These are phyloP conservation scores for Colletotrichum tamarilloi DNA, from an alignment of 2,329 filamentous ascomycete species.

Conservation along the genomic window DNA sequence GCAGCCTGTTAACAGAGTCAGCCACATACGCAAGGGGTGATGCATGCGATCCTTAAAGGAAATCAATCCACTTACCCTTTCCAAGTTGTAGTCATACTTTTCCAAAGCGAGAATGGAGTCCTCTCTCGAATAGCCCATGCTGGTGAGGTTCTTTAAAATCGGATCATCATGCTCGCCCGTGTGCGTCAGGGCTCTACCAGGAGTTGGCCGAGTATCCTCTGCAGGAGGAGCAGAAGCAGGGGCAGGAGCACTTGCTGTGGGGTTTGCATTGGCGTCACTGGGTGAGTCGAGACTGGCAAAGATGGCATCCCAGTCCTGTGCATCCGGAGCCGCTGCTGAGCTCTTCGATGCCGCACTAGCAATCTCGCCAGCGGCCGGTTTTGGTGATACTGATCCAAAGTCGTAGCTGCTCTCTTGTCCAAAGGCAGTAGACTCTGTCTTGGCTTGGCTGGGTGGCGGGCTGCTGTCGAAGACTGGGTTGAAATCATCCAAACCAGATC, in stretches of 20 bases:
- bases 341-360: constrained; percentile 49
- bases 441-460: constrained; percentile 64
- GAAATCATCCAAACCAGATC: constrained; percentile 80
- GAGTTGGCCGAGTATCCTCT: constrained; percentile 40
- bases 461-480: constrained; percentile 84
- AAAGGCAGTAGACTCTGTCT: constrained; percentile 65
- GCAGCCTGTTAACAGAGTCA: constrained; percentile 54
- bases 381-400: constrained; percentile 60
- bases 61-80: constrained; percentile 74
- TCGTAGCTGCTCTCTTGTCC: constrained; percentile 69
- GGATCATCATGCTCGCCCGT: constrained; percentile 89
- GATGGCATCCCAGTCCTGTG: constrained; percentile 94
- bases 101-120: constrained; percentile 85
- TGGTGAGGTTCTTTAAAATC: constrained; percentile 87
- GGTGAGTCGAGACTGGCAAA: constrained; percentile 82
- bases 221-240: constrained; percentile 21
- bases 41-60: neutral
- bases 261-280: constrained; percentile 38
- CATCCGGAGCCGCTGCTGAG: constrained; percentile 52
- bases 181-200: constrained; percentile 76
- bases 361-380: constrained; percentile 46
- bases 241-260: constrained; percentile 35
- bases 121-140: constrained; percentile 85
- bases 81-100: constrained; percentile 95
- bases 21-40: neutral